Base-by-base conservation (phyloP, 2,329 filamentous ascomycete species). In the Fusarium pseudoanthophilum region DNA sequence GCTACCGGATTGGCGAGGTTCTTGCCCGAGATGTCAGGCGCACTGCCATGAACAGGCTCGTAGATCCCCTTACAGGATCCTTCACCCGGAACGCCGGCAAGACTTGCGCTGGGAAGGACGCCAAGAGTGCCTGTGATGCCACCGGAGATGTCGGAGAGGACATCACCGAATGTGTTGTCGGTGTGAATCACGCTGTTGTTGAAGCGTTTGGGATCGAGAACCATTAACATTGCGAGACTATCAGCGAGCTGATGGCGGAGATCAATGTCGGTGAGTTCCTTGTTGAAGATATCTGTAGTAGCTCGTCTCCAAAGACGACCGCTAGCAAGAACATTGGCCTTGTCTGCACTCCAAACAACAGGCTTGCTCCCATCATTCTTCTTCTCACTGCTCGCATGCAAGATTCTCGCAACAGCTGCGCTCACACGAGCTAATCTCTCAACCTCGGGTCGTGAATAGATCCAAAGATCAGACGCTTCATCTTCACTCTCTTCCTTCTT, bases 31-130 rank as follows among this genome's bases (percentile, higher is more conserved):
- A 94, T 94, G 75, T 94, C 92, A 16, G 92, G 92, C 5, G 92
- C 92, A 59, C 79, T 89, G 84, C 91, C 92, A 79, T 94, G 92
- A 61, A 94, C 93, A 8, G 92, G 92, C 83, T 94, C 92, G 78
- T 93, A 94, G 75, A 94, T 93, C 69, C 92, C 92, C 75, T 92
- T 93, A 75, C 80, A 83, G n/a, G 74, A 76, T n/a, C 77, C 79
- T 24, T 81, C 69, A 5, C 81, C 79, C 0, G 83, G 83, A 5
- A 86, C 80, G 4, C 83, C 85, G 0, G 82, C 81, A 4, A 86
- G 79, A 52, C 83, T 85, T 7, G 85, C 85, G 57, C 84, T 85
- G 1, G 85, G 85, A 1, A 87, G 75, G 2, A 83, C 77, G 2
- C 85, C 85, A 2, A 87, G 80, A 4, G 81, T 85, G 26, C 85